Evolutionary conservation across 805 yeast genomes (phyloP), one percentile per base, ranked within the genome.

Genomic region (Maudiozyma saulgeensis): DNA sequence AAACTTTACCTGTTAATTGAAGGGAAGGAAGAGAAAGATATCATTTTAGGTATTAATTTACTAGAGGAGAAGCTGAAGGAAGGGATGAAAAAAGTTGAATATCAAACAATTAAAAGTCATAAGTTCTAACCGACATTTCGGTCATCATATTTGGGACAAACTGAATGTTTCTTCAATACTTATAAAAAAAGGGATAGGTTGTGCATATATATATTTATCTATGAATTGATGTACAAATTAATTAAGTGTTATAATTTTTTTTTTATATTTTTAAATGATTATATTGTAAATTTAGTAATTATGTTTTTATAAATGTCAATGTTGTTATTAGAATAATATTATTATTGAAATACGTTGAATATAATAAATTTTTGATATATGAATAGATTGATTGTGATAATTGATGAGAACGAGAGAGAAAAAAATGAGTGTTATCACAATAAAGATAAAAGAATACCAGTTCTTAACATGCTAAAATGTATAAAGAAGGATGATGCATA

Each of bases 1-100:
- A 89, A 87, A 65, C 69, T 91, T 49, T 85, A 84, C 55, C 67
- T 91, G 16, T 70, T 85, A 21, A 79, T 91, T 32, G 98, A 91
- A 63, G 89, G 91, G 2, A 75, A 75, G 15, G 78, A 77, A 6
- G 84, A 81, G 47, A 64, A 68, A 15, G 72, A 80, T 6, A 84
- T 88, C 2, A 63, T 69, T 39, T 70, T 74, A 41, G 88, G 90
- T 1, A 80, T 82, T 49, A 74, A 71, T 19, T 58, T 80, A 51
- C 69, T 85, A 35, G 77, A 80, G 46, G 75, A 73, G 39, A 68
- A 72, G 41, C 77, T 82, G 58, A 68, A 79, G 6, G 79, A 74
- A 51, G 88, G 84, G 2, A 65, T 82, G 19, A 77, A 74, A 52
- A 68, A 70, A 45, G 77, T 77, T 4, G 71, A 73, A 16, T 68